These are phyloP conservation scores for Geotrichum restrictum DNA, from an alignment of 1,139 yeast species.

Conservation along the genomic window DNA sequence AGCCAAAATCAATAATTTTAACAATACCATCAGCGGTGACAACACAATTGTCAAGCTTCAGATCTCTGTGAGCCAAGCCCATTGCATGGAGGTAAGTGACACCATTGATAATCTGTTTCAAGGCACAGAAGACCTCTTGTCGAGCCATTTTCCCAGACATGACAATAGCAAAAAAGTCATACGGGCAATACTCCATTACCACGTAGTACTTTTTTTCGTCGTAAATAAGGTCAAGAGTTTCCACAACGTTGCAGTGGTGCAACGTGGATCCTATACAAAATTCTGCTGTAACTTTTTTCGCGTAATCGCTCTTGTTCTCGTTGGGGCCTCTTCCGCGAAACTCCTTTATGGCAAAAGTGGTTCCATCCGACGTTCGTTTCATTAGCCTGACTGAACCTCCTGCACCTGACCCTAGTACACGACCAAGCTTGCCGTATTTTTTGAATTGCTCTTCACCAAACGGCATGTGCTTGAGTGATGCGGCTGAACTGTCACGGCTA, in stretches of 20 bases:
- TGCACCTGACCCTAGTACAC: slow-evolving; percentile 92
- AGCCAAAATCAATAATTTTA: slow-evolving; percentile 92
- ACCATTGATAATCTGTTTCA: slow-evolving; percentile 81
- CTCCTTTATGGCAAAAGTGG: slow-evolving; percentile 94
- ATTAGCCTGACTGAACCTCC: slow-evolving; percentile 94
- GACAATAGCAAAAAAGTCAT: slow-evolving; percentile 93
- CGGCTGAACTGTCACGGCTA: slow-evolving; percentile 12
- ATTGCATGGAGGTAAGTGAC: slow-evolving; percentile 75
- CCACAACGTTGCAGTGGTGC: slow-evolving; percentile 89
- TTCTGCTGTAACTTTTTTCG: slow-evolving; percentile 96
- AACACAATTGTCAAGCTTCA: slow-evolving; percentile 92
- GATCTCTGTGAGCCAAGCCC: slow-evolving; percentile 94
- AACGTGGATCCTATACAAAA: slow-evolving; percentile 94
- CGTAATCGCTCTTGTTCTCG: slow-evolving; percentile 83
- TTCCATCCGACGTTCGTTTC: slow-evolving; percentile 72
- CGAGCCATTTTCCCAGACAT: slow-evolving; percentile 95
- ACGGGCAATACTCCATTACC: slow-evolving; percentile 96
- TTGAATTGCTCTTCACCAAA: slow-evolving; percentile 47
- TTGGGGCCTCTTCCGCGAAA: slow-evolving; percentile 81
- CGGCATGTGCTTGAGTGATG: slow-evolving; percentile 34
- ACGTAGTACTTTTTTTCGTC: slow-evolving; percentile 85
- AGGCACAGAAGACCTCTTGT: slow-evolving; percentile 81
- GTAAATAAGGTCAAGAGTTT: slow-evolving; percentile 86
- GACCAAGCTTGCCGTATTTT: slow-evolving; percentile 86
- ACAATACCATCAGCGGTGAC: slow-evolving; percentile 80